Evolutionary conservation across 2,329 filamentous ascomycete species (phyloP).

Genomic region (Waltergamsia citrina): DNA sequence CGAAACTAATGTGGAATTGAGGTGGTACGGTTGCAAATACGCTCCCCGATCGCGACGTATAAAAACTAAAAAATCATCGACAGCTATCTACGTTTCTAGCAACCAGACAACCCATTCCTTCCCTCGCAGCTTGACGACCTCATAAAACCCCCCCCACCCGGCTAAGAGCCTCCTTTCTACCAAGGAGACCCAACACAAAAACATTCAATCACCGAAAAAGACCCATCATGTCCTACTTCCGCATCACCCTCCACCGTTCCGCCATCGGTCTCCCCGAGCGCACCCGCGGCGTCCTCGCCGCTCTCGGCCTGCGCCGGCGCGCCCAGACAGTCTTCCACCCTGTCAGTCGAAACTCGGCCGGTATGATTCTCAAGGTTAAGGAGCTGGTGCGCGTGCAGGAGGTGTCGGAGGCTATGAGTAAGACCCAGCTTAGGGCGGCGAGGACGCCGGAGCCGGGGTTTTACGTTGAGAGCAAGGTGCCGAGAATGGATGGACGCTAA

Average conservation of each 20-base stretch:
- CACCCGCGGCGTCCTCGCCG: conserved; percentile 70
- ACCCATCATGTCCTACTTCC: conserved; percentile 66
- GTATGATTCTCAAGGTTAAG: conserved; percentile 90
- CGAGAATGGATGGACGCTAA: conserved; percentile 12
- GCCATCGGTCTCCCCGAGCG: conserved; percentile 80
- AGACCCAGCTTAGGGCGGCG: conserved; percentile 58
- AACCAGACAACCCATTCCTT: no score
- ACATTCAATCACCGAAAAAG: conserved; percentile 2
- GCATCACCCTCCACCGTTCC: conserved; percentile 81
- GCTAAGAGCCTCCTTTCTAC: no score
- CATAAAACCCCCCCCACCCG: no score
- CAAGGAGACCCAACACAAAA: not conserved
- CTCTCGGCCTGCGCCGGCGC: conserved; percentile 77
- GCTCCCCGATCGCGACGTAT: no score
- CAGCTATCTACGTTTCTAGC: no score
- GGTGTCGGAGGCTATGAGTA: conserved; percentile 55
- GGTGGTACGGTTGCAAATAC: no score
- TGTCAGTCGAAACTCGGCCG: conserved; percentile 70
- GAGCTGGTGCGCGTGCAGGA: conserved; percentile 79
- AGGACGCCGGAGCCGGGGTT: conserved; percentile 73
- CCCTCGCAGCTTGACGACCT: no score
- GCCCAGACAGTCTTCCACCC: conserved; percentile 85
- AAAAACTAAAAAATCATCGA: no score
- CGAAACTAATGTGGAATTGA: no score
- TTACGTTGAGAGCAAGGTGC: conserved; percentile 56